These are phyloP conservation scores for Triticum dicoccoides DNA, from an alignment of 176 grass and related monocot genomes.

Conservation along the genomic window DNA sequence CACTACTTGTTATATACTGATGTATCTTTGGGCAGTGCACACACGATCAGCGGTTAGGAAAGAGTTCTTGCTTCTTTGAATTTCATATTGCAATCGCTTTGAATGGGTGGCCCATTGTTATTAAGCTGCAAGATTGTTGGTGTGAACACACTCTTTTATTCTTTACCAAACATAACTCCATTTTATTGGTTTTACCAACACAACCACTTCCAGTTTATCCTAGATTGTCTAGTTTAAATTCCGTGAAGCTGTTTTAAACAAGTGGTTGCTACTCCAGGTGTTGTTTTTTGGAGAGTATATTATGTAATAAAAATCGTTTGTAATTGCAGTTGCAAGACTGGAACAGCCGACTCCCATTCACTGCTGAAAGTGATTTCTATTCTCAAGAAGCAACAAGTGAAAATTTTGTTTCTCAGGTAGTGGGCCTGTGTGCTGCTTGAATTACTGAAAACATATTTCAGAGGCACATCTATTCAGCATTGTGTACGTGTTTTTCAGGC, in stretches of 20 bases:
- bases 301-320: constrained; percentile 24
- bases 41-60: neutral
- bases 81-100: neutral
- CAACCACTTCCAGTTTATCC: constrained; percentile 2
- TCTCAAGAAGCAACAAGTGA: constrained; percentile 91
- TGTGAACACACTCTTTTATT: neutral
- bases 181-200: neutral
- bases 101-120: neutral
- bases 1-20: neutral
- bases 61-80: neutral
- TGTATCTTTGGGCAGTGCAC: neutral
- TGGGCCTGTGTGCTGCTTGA: constrained; percentile 27
- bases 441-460: constrained; percentile 26
- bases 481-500: constrained; percentile 48
- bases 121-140: neutral
- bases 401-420: constrained; percentile 97
- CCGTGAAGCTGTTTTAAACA: neutral
- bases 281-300: constrained; percentile 20
- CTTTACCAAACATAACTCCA: neutral
- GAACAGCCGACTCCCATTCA: constrained; percentile 88
- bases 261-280: neutral
- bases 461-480: constrained; percentile 19
- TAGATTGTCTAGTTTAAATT: neutral
- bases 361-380: constrained; percentile 82
- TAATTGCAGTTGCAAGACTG: constrained; percentile 91